Conservation (phyloP, 352 stramenopile genomes). For the Globisporangium abappressorium region DNA sequence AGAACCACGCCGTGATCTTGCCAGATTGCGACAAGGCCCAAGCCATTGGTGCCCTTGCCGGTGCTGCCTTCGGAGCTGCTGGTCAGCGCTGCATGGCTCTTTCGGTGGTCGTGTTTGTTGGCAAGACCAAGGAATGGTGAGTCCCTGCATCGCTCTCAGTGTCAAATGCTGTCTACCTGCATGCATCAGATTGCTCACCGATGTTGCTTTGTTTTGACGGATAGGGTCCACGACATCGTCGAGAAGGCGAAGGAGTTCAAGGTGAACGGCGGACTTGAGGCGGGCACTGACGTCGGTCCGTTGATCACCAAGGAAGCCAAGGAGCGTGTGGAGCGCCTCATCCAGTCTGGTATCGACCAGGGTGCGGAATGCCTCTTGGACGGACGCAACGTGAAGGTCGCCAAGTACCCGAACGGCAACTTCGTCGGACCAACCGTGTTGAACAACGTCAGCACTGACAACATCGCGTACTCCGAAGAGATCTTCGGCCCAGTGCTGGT, state of each 20-base stretch:
- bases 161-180: background rate
- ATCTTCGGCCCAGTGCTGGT: slow-evolving; percentile 97
- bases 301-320: slow-evolving; percentile 91
- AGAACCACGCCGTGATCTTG: slow-evolving; percentile 98
- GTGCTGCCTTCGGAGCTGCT: slow-evolving; percentile 95
- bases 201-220: background rate
- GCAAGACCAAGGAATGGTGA: slow-evolving; percentile 88
- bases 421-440: slow-evolving; percentile 95
- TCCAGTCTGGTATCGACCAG: slow-evolving; percentile 87
- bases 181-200: background rate
- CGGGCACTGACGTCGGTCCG: slow-evolving; percentile 74
- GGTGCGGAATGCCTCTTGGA: slow-evolving; percentile 91
- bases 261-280: slow-evolving; percentile 86
- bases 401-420: slow-evolving; percentile 94
- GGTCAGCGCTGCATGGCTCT: slow-evolving; percentile 98
- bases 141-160: background rate
- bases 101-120: slow-evolving; percentile 94
- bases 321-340: slow-evolving; percentile 86
- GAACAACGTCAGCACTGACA: slow-evolving; percentile 75
- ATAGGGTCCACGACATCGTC: slow-evolving; percentile 86
- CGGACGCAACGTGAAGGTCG: slow-evolving; percentile 86
- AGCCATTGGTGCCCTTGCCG: slow-evolving; percentile 83
- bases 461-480: slow-evolving; percentile 93
- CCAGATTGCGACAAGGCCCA: slow-evolving; percentile 92
- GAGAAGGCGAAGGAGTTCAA: slow-evolving; percentile 88